phyloP scores from a whole-genome alignment of 2,329 filamentous ascomycete species.

The Lachnellula arida region DNA sequence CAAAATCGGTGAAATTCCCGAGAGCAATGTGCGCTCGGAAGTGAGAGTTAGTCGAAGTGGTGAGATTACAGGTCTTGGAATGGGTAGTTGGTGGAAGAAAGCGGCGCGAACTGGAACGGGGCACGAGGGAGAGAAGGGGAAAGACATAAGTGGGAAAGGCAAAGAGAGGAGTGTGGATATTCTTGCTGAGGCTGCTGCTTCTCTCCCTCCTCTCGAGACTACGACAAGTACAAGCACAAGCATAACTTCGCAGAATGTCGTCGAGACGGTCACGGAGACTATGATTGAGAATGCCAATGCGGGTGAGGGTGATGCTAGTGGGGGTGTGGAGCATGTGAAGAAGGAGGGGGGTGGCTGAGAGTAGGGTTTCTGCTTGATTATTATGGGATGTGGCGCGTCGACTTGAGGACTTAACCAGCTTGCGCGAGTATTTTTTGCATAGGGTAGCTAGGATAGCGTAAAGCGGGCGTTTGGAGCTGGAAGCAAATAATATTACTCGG shows the following conservation, averaged over 20 bases:
- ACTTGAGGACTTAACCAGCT: no score
- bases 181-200: background rate
- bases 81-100: slow-evolving; percentile 24
- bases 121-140: background rate
- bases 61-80: slow-evolving; percentile 22
- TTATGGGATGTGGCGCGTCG: no score
- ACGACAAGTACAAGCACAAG: background rate
- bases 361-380: no score
- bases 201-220: background rate
- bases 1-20: slow-evolving; percentile 9
- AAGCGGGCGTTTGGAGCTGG: no score
- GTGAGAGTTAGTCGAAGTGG: background rate
- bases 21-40: slow-evolving; percentile 8
- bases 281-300: slow-evolving; percentile 19
- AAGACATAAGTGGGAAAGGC: background rate
- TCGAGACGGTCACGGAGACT: slow-evolving; percentile 15
- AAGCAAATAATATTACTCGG: no score
- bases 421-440: no score
- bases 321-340: no score
- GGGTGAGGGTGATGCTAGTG: no score
- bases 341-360: no score
- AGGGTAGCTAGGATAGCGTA: no score
- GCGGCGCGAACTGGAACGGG: slow-evolving; percentile 11
- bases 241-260: slow-evolving; percentile 1
- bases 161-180: background rate